These are phyloP conservation scores for Plasmodium cynomolgi DNA, from an alignment of 169 alveolate genomes.

Conservation along the genomic window DNA sequence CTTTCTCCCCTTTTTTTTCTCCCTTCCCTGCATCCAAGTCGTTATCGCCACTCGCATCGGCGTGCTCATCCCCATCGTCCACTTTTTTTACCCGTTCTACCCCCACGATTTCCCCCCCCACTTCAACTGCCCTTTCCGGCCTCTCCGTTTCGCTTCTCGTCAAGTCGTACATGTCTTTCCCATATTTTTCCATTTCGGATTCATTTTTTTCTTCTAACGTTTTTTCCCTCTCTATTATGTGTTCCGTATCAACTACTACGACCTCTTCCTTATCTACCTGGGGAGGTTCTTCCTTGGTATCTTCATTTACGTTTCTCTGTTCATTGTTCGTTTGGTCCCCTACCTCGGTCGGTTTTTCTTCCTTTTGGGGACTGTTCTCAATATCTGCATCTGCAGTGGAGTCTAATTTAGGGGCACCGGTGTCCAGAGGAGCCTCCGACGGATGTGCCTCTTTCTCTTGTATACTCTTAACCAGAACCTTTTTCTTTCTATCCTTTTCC, in stretches of 20 bases:
- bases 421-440: neutral
- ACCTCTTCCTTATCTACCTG: constrained; percentile 2
- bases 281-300: constrained; percentile 4
- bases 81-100: neutral
- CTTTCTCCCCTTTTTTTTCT: neutral
- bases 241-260: constrained; percentile 6
- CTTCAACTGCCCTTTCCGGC: neutral
- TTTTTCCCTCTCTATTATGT: constrained; percentile 7
- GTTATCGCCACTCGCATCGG: neutral
- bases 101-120: neutral
- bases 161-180: neutral
- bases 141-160: constrained; percentile 23
- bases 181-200: constrained; percentile 3
- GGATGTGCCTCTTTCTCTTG: constrained; percentile 14
- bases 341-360: neutral
- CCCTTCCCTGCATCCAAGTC: neutral
- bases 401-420: constrained; percentile 3
- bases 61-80: neutral
- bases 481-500: constrained; percentile 51
- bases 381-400: neutral
- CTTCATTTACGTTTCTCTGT: constrained; percentile 3
- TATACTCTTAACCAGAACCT: constrained; percentile 12
- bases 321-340: constrained; percentile 14
- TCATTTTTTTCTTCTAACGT: constrained; percentile 3
- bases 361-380: neutral